Conservation (phyloP, 2,329 filamentous ascomycete genomes). For the Ascochyta viciae-villosae region DNA sequence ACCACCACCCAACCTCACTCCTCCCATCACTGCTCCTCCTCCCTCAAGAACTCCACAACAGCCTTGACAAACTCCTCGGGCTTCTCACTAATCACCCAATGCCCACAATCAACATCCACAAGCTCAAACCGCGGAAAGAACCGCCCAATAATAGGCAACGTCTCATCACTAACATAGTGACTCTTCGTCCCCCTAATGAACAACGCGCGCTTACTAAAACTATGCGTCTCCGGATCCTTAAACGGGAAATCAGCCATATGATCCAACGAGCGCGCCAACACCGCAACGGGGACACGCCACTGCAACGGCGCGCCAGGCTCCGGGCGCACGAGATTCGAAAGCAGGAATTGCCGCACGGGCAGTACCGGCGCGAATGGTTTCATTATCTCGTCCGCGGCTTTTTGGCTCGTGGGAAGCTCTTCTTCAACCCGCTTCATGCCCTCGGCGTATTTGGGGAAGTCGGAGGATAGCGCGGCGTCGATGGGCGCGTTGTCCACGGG, state of each 20-base stretch:
- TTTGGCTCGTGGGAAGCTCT: conserved; percentile 69
- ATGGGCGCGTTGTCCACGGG: conserved; percentile 92
- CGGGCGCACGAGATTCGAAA: conserved; percentile 78
- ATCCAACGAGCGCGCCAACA: conserved; percentile 71
- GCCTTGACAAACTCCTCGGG: conserved; percentile 77
- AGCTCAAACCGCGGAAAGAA: conserved; percentile 83
- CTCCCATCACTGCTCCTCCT: conserved; percentile 52
- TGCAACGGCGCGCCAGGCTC: conserved; percentile 63
- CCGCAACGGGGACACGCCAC: conserved; percentile 81
- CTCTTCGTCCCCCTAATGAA: conserved; percentile 81
- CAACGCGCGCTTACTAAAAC: conserved; percentile 79
- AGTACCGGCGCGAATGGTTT: conserved; percentile 75
- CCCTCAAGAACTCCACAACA: conserved; percentile 68
- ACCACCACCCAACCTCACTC: not conserved
- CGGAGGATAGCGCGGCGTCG: conserved; percentile 74
- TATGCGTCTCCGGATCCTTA: conserved; percentile 69
- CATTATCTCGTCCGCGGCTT: conserved; percentile 82
- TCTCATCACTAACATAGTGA: conserved; percentile 81
- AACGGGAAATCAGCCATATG: conserved; percentile 90
- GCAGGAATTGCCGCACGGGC: conserved; percentile 85
- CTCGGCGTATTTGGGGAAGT: conserved; percentile 80
- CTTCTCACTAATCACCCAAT: conserved; percentile 91
- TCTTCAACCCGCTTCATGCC: conserved; percentile 85
- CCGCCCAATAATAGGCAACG: conserved; percentile 76
- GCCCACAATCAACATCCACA: conserved; percentile 77